A percentile compares a stretch with the other conserved stretches of the same genome.
phyloP scores from a whole-genome alignment of 2,329 filamentous ascomycete genomes.

The Phoma sp. region DNA sequence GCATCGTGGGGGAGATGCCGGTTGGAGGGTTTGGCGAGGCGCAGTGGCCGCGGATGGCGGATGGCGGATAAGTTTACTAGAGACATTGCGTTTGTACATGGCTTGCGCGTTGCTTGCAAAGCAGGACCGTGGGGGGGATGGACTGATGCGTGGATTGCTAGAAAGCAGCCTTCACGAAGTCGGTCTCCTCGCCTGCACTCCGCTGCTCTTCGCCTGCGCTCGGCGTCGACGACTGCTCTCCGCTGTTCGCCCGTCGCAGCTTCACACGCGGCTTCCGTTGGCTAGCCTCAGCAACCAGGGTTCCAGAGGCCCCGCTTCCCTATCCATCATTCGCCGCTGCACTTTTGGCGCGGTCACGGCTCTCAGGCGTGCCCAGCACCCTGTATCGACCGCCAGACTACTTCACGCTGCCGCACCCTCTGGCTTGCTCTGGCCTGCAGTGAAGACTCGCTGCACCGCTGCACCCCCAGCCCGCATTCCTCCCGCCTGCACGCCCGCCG shows the following conservation, averaged over 20 bases:
- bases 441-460: constrained; percentile 6
- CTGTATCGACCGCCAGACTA: background rate
- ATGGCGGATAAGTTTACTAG: constrained; percentile 5
- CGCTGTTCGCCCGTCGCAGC: constrained; percentile 2
- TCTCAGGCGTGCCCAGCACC: constrained; percentile 20
- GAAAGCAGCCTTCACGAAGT: too few species aligned
- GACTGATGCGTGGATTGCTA: too few species aligned
- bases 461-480: constrained; percentile 2
- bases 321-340: constrained; percentile 35
- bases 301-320: constrained; percentile 23
- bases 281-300: constrained; percentile 10
- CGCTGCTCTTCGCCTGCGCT: too few species aligned
- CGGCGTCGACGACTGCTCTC: background rate
- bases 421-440: background rate
- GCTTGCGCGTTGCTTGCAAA: constrained; percentile 18
- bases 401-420: constrained; percentile 12
- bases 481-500: constrained; percentile 6
- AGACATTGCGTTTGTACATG: background rate
- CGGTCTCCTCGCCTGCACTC: too few species aligned
- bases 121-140: background rate
- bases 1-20: constrained; percentile 26
- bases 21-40: constrained; percentile 20
- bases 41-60: constrained; percentile 17
- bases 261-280: constrained; percentile 13
- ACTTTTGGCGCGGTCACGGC: constrained; percentile 23